Conservation (phyloP, 208 protist genomes). For the Trypanosoma grayi region DNA sequence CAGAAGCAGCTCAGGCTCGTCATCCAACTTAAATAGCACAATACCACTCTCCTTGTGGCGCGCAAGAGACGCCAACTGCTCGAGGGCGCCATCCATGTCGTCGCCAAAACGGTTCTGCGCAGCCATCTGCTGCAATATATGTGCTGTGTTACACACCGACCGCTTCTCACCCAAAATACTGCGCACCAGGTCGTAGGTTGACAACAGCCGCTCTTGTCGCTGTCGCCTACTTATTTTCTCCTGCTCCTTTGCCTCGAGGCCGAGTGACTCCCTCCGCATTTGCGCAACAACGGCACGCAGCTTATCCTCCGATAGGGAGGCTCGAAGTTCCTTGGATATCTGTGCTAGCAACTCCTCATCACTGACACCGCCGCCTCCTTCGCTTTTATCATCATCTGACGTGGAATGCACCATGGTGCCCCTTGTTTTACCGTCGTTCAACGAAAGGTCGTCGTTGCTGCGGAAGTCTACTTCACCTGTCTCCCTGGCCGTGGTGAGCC, state of each 20-base stretch:
- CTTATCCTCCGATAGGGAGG: constrained; percentile 53
- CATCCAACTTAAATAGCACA: constrained; percentile 3
- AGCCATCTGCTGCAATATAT: constrained; percentile 44
- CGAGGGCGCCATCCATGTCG: constrained; percentile 29
- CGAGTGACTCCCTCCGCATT: constrained; percentile 54
- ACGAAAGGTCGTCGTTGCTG: background rate
- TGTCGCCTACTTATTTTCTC: constrained; percentile 48
- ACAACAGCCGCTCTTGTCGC: constrained; percentile 58
- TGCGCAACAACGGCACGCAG: constrained; percentile 54
- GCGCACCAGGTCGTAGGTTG: constrained; percentile 71
- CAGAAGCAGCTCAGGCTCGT: background rate
- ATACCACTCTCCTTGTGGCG: constrained; percentile 21
- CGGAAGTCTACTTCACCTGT: background rate
- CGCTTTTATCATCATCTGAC: background rate
- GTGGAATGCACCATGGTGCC: background rate
- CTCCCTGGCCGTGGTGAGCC: background rate
- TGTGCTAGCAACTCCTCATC: constrained; percentile 34
- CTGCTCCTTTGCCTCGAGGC: constrained; percentile 39
- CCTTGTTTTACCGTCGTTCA: background rate
- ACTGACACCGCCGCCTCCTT: background rate
- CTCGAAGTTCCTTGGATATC: constrained; percentile 66
- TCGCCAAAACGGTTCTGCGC: constrained; percentile 60
- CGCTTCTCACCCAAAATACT: constrained; percentile 45
- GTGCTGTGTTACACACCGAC: constrained; percentile 26
- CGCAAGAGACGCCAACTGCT: constrained; percentile 51